Base-by-base conservation (phyloP, 495 filamentous ascomycete species). In the Cryomyces antarcticus region DNA sequence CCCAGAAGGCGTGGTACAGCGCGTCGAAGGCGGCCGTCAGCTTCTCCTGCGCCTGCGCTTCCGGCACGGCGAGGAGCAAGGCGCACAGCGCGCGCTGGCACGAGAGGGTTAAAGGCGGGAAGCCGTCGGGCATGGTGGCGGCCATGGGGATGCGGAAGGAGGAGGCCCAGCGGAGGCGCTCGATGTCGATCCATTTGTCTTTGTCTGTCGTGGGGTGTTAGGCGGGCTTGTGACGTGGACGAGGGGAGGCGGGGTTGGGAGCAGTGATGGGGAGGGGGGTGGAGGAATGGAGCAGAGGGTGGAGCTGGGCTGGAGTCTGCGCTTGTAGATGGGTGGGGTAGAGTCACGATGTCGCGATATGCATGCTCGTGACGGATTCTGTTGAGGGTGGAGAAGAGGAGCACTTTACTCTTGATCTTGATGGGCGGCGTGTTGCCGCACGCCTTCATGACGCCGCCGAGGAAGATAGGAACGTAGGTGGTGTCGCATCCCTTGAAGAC, bases 401-500 rank as follows among this genome's bases (percentile, higher is more conserved):
- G 30, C 37, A 37, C 45, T 67, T 35, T 56, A 80, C 77, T 82
- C 54, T 78, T 81, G 59, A 83, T 73, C 12, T 66, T 56, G 31
- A 83, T 61, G 1, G 80, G 80, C 2, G 77, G 52, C 5, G 55
- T 72, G 49, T 80, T 82, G 28, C 64, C 67, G 53, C 71, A 77
- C 10, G 67, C 61, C 44, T 77, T 68, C 69, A 85, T 77, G 42
- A 85, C 49, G 0, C 77, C 80, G 2, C 77, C 76, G 0, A 84
- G 65, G 46, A 82, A 72, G 34, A 83, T 71, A 28, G 80, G 80
- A 3, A 80, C 61, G 45, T 75, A 82, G 10, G 56, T 74, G 30
- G 80, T 56, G 0, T 78, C 65, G 54, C 67, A 71, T 44, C 64
- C 57, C 28, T 63, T 57, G 54, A 83, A 85, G 1, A 69, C 57